These are phyloP conservation scores for Leccinum broughii DNA, from an alignment of 768 basidiomycete genomes.

Conservation along the genomic window DNA sequence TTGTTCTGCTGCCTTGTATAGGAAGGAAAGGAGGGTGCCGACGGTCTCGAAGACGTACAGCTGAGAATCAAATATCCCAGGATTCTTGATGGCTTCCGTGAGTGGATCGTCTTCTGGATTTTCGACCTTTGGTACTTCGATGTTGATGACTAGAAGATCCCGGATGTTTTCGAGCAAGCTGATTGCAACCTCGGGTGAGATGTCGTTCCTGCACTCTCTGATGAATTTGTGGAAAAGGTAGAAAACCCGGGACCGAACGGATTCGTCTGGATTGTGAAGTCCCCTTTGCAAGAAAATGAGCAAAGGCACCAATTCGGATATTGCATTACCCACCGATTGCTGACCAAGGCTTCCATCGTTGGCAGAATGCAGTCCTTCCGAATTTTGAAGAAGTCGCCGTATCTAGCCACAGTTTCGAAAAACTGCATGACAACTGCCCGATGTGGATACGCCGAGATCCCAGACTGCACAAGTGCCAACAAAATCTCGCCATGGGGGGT, in stretches of 20 bases:
- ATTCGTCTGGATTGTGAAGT: conserved; percentile 72
- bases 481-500: conserved; percentile 92
- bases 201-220: conserved; percentile 75
- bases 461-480: conserved; percentile 77
- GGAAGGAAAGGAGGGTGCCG: conserved; percentile 80
- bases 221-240: conserved; percentile 95
- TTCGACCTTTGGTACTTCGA: conserved; percentile 76
- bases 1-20: conserved; percentile 64
- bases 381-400: conserved; percentile 95
- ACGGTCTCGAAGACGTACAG: conserved; percentile 93
- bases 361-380: conserved; percentile 87
- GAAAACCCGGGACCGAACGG: conserved; percentile 75
- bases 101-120: conserved; percentile 72
- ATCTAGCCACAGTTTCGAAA: conserved; percentile 91
- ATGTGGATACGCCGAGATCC: conserved; percentile 81
- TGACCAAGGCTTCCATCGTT: conserved; percentile 86
- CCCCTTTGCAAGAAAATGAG: conserved; percentile 53
- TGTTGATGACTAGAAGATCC: conserved; percentile 76
- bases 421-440: conserved; percentile 84
- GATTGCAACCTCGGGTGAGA: conserved; percentile 69
- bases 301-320: neutral
- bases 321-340: conserved; percentile 57
- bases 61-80: conserved; percentile 81
- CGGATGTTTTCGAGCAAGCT: conserved; percentile 71
- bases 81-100: conserved; percentile 73